Base-by-base conservation (phyloP, 2,329 filamentous ascomycete species). In the Sarocladiaceae sp. region DNA sequence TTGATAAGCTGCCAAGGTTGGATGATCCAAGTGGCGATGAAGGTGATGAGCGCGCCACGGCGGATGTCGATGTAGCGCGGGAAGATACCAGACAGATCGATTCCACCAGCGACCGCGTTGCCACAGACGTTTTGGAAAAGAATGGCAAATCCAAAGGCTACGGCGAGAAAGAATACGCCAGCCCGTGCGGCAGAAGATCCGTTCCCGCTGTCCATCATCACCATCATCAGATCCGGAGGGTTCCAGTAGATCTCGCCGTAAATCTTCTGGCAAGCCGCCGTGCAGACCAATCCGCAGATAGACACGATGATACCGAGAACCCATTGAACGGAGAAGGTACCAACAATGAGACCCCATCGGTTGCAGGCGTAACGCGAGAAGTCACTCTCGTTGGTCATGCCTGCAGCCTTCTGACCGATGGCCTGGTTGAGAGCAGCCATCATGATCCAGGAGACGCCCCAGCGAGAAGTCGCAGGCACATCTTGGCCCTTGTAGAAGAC, bases 401-500 rank as follows among this genome's bases (percentile, higher is more conserved):
- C 57, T 2, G 57, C 57, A 1, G 54, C 54, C 19, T 55, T 59
- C 33, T 48, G 46, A 4, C 56, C 57, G n/a, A 58, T 54, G 2
- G 53, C 51, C 23, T 53, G 50, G 47, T 54, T 58, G 32, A 58
- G 50, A 16, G 48, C 56, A 19, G 55, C 54, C 24, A 55, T 51
- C 50, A 58, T 55, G 18, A 54, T 46, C 56, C 57, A 59, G 26
- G 47, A 46, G 12, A 50, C 43, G 32, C 48, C 45, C 35, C 50
- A 53, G 15, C 48, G 46, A 11, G 52, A 49, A 0, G 52, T 53
- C 2, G 47, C 42, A 4, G 52, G 44, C 3, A 53, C 48, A 3
- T 46, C 41, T 1, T 52, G 44, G 12, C 55, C 55, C 3, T 57
- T 48, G 23, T 55, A 58, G 53, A 71, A 67, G 3, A 74, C 58